Evolutionary conservation across 176 grass and related monocot species (phyloP).

Genomic region (Paspalum notatum): DNA sequence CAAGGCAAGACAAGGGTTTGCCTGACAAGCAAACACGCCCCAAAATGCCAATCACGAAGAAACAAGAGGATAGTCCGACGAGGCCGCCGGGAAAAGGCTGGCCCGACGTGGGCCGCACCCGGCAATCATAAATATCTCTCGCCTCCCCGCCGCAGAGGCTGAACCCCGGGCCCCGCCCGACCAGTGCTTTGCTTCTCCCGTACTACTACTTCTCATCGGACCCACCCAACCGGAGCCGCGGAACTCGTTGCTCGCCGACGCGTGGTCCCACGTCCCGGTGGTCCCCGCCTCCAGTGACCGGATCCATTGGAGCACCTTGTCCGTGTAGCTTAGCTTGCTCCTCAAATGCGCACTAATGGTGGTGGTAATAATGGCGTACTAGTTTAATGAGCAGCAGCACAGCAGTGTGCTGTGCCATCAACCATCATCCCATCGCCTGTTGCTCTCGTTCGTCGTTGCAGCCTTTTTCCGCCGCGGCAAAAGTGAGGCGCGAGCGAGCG

Average conservation of each 20-base stretch:
- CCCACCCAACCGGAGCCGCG: neutral
- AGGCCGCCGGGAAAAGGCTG: slow-evolving; percentile 40
- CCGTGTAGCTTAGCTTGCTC: slow-evolving; percentile 13
- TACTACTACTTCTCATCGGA: neutral
- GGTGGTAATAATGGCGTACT: slow-evolving; percentile 28
- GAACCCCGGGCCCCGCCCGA: neutral
- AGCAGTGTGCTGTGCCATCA: neutral
- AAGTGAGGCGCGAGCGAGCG: slow-evolving; percentile 30
- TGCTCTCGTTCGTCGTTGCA: neutral
- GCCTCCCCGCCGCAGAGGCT: neutral
- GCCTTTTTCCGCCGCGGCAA: slow-evolving; percentile 51
- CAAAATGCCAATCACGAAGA: neutral
- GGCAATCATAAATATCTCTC: neutral
- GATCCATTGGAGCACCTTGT: neutral
- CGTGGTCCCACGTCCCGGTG: accelerated
- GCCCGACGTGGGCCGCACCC: slow-evolving; percentile 48
- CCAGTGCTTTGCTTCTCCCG: slow-evolving; percentile 6
- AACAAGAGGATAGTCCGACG: slow-evolving; percentile 29
- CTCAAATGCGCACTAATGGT: slow-evolving; percentile 15
- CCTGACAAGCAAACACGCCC: no score
- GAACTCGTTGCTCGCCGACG: neutral
- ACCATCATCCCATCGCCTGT: neutral
- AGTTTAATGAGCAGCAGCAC: slow-evolving; percentile 19
- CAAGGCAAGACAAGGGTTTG: no score
- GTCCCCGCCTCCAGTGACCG: neutral